These are phyloP conservation scores for Arbutus unedo DNA, from an alignment of 148 eudicot species.

Conservation along the genomic window DNA sequence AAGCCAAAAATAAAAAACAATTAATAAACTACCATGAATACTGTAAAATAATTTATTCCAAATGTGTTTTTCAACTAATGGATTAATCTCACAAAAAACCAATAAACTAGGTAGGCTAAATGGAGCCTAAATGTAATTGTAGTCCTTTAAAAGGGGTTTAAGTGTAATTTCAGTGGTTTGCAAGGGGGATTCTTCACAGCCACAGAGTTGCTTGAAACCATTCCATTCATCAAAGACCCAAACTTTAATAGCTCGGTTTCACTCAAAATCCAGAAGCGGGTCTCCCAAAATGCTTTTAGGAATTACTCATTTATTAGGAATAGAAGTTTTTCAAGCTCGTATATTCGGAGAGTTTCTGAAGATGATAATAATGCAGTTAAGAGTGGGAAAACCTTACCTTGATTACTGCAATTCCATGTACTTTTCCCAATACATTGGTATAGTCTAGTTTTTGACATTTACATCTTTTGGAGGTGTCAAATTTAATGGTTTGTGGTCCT, in stretches of 20 bases:
- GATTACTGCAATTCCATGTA: slow-evolving; percentile 33
- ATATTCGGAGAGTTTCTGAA: slow-evolving; percentile 26
- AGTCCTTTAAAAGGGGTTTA: too few species aligned
- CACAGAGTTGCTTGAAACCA: slow-evolving; percentile 29
- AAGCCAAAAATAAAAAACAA: too few species aligned
- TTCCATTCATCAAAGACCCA: slow-evolving; percentile 33
- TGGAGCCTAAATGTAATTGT: too few species aligned
- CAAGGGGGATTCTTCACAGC: slow-evolving; percentile 38
- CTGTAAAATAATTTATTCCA: too few species aligned
- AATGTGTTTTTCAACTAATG: too few species aligned
- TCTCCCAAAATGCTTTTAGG: slow-evolving; percentile 22
- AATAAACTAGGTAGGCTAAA: too few species aligned
- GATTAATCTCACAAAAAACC: too few species aligned
- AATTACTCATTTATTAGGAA: slow-evolving; percentile 22
- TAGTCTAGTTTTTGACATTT: neutral
- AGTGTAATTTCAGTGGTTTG: too few species aligned
- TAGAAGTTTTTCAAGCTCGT: slow-evolving; percentile 42
- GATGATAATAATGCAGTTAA: slow-evolving; percentile 21
- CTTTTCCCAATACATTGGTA: neutral
- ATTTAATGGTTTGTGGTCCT: neutral
- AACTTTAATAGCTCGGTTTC: slow-evolving; percentile 33
- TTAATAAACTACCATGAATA: too few species aligned
- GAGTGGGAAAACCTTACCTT: slow-evolving; percentile 50
- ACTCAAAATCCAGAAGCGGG: slow-evolving; percentile 38
- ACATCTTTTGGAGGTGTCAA: neutral